Conservation (phyloP, 257 asterid genomes). For the Capsicum rhomboideum region DNA sequence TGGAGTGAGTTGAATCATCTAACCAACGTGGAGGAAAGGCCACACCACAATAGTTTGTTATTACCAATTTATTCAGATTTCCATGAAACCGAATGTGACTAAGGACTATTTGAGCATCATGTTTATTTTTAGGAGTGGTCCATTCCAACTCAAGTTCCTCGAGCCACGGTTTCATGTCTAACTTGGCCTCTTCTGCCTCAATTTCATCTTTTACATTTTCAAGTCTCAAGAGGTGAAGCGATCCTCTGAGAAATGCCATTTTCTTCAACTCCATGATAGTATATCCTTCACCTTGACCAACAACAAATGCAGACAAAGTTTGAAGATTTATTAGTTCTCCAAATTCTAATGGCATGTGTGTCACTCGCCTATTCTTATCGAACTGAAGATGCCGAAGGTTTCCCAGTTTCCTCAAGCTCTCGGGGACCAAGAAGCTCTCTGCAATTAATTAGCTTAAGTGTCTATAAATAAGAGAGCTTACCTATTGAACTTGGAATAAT, state of each 20-base stretch:
- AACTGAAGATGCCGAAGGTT: background rate
- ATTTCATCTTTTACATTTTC: constrained; percentile 19
- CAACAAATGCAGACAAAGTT: background rate
- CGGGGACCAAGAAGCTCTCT: background rate
- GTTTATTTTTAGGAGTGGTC: background rate
- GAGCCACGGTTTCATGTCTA: constrained; percentile 20
- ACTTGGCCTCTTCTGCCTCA: constrained; percentile 19
- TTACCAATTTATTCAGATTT: constrained; percentile 20
- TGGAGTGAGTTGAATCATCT: constrained; percentile 10
- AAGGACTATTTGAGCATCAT: constrained; percentile 18
- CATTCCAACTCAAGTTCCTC: constrained; percentile 26
- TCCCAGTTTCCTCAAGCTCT: background rate
- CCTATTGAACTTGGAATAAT: constrained; percentile 14
- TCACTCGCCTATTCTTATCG: background rate
- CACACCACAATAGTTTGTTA: constrained; percentile 19
- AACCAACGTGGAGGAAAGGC: constrained; percentile 24
- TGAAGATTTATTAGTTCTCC: background rate
- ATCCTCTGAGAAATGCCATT: background rate
- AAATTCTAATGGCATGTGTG: background rate
- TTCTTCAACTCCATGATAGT: background rate
- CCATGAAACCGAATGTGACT: constrained; percentile 34
- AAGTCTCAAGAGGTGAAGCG: background rate
- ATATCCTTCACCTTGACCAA: background rate
- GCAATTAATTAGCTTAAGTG: background rate
- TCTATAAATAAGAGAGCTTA: background rate